phyloP scores from a whole-genome alignment of 306 rosid genomes.

The Acacia confusa region DNA sequence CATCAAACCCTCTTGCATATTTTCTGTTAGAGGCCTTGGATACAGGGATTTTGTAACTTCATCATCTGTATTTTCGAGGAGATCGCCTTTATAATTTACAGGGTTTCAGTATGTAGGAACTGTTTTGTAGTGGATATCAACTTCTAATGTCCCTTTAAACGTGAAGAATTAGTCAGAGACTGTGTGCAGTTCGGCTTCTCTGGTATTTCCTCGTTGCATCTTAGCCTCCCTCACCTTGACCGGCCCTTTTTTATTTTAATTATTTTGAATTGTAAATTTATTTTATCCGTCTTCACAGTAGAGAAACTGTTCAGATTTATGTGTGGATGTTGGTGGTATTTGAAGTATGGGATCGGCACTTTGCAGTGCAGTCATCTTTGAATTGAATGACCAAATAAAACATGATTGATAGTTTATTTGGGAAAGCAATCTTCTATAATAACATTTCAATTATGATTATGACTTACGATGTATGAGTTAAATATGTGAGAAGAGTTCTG shows the following conservation, averaged over 20 bases:
- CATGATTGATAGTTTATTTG: too few relatives aligned
- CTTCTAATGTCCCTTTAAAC: background rate
- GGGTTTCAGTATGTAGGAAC: background rate
- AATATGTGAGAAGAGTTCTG: too few relatives aligned
- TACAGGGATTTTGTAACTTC: constrained; percentile 18
- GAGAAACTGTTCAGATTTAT: background rate
- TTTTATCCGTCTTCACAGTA: background rate
- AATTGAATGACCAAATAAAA: too few relatives aligned
- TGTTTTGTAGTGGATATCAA: background rate
- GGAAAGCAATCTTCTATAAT: too few relatives aligned
- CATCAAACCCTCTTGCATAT: constrained; percentile 17
- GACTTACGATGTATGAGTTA: too few relatives aligned
- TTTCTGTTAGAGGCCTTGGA: constrained; percentile 18
- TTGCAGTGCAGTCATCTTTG: background rate
- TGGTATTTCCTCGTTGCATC: background rate
- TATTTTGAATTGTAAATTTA: background rate
- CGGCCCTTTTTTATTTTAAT: too few relatives aligned
- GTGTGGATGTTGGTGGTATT: background rate
- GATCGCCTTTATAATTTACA: background rate
- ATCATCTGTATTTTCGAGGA: constrained; percentile 15
- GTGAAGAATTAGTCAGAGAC: background rate
- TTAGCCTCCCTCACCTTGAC: background rate
- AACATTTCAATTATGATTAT: too few relatives aligned
- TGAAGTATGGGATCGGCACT: background rate
- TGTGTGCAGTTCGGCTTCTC: background rate